Conservation (phyloP, 257 asterid species). For the Lavandula angustifolia region DNA sequence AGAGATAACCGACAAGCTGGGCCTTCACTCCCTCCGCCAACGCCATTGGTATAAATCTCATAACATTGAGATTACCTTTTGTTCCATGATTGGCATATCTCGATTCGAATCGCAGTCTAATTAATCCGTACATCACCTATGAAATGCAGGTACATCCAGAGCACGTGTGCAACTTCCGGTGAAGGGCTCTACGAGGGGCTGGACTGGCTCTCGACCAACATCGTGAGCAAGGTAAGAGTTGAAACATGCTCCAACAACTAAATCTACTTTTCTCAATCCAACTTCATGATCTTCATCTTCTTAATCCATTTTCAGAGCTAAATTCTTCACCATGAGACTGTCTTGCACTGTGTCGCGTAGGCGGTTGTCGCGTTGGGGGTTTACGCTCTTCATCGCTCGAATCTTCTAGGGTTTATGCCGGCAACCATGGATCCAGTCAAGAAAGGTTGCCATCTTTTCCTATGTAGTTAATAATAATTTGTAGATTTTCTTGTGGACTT, state of each 20-base stretch:
- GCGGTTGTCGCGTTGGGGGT: slow-evolving; percentile 11
- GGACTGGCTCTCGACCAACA: slow-evolving; percentile 55
- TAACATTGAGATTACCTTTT: background rate
- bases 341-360: slow-evolving; percentile 5
- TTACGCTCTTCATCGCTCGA: slow-evolving; percentile 25
- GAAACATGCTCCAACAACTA: background rate
- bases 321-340: slow-evolving; percentile 16
- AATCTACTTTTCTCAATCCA: background rate
- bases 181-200: slow-evolving; percentile 53
- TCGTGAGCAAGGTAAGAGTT: slow-evolving; percentile 44
- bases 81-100: background rate
- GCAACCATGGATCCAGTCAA: slow-evolving; percentile 17
- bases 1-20: slow-evolving; percentile 66
- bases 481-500: slow-evolving; percentile 27
- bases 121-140: background rate
- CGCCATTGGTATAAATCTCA: slow-evolving; percentile 49
- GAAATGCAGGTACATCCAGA: slow-evolving; percentile 50
- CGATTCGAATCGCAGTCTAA: background rate
- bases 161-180: slow-evolving; percentile 54
- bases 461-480: slow-evolving; percentile 32
- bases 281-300: background rate
- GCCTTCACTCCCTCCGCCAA: slow-evolving; percentile 68
- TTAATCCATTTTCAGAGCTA: slow-evolving; percentile 34
- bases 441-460: slow-evolving; percentile 2
- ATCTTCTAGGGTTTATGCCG: slow-evolving; percentile 13